These are phyloP conservation scores for Ilyonectria sp. DNA, from an alignment of 2,329 filamentous ascomycete genomes.

Conservation along the genomic window DNA sequence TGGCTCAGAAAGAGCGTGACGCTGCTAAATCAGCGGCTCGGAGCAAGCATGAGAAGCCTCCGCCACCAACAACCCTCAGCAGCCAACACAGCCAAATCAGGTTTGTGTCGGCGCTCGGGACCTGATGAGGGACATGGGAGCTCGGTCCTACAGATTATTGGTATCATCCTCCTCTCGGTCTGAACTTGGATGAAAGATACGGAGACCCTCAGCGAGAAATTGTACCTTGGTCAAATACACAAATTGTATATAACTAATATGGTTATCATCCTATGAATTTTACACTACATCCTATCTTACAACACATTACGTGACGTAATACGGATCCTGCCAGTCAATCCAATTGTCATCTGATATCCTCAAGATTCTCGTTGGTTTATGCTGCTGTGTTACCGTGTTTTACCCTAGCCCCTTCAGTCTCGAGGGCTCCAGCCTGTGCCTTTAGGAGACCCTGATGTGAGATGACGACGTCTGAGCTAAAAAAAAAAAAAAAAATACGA, in stretches of 20 bases:
- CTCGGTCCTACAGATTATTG: constrained; percentile 13
- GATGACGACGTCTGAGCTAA: not conserved
- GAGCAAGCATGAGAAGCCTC: constrained; percentile 6
- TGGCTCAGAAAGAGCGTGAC: not conserved
- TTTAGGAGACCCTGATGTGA: not conserved
- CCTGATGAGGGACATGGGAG: constrained; percentile 15
- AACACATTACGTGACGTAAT: not conserved
- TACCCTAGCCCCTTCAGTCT: not conserved
- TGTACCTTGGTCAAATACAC: too few species aligned
- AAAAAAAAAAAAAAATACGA: too few species aligned
- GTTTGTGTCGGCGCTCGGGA: constrained; percentile 18
- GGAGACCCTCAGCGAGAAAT: not conserved
- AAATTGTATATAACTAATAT: not conserved
- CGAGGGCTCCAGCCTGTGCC: not conserved
- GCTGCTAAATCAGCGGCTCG: not conserved
- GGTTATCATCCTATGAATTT: not conserved
- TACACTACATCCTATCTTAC: not conserved
- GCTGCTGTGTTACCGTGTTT: not conserved
- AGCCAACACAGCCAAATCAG: not conserved
- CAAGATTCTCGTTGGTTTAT: not conserved
- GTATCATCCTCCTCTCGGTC: constrained; percentile 20
- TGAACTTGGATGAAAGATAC: not conserved
- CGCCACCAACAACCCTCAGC: not conserved
- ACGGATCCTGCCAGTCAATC: not conserved
- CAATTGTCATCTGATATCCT: not conserved